These are phyloP conservation scores for Bipolaris bicolor DNA, from an alignment of 2,329 filamentous ascomycete genomes.

Conservation along the genomic window DNA sequence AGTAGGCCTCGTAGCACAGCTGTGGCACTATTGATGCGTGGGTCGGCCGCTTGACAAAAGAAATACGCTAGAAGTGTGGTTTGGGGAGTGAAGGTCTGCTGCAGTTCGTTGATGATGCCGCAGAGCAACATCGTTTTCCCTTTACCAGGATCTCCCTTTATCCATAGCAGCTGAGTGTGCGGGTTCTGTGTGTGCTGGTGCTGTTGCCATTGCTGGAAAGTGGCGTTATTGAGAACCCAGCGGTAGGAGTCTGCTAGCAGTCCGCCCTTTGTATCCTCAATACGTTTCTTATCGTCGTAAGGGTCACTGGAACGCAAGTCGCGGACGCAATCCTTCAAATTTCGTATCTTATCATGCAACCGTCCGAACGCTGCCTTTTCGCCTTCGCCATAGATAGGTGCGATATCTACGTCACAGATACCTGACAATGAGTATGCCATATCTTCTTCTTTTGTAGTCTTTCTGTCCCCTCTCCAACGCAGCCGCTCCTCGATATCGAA, in stretches of 20 bases:
- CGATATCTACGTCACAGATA: neutral
- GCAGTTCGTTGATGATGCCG: neutral
- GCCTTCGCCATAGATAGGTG: neutral
- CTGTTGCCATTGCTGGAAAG: slow-evolving; percentile 7
- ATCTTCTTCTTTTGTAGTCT: neutral
- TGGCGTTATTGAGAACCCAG: slow-evolving; percentile 10
- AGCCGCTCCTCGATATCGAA: neutral
- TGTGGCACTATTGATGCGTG: slow-evolving; percentile 25
- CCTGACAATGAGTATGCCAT: neutral
- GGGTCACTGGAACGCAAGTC: no score
- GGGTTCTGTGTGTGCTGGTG: neutral
- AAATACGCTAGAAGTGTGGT: slow-evolving; percentile 31
- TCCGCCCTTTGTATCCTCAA: no score
- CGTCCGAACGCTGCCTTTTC: neutral
- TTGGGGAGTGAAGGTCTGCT: neutral
- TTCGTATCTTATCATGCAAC: neutral
- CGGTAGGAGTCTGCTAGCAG: no score
- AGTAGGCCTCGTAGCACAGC: slow-evolving; percentile 51
- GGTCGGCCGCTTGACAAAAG: slow-evolving; percentile 33
- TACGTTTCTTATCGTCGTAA: no score
- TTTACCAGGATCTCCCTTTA: neutral
- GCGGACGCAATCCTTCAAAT: no score
- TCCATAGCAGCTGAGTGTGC: neutral
- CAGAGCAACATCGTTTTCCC: neutral
- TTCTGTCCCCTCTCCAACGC: neutral